A percentile compares a stretch with the other conserved stretches of the same genome.
Conservation (phyloP, 345 rosid species). For the Eucalyptus paniculata region DNA sequence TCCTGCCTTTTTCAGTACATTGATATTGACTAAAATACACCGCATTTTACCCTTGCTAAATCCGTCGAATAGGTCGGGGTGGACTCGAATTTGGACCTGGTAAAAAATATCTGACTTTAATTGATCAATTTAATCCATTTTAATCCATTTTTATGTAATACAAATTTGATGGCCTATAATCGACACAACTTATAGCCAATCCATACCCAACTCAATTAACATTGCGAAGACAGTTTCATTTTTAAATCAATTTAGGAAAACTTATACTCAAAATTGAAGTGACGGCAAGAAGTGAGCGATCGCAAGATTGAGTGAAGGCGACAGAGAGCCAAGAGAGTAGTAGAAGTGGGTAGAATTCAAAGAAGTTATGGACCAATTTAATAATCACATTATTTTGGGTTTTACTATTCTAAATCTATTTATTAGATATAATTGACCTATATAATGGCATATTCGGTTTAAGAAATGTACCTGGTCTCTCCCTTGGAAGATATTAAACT, state of each 20-base stretch:
- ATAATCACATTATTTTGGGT: fast-evolving
- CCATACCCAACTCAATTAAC: fast-evolving
- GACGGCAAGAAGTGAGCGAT: background rate
- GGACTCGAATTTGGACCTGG: fast-evolving
- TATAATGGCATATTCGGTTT: no score
- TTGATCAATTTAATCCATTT: no score
- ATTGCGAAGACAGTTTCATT: no score
- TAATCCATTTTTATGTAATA: no score
- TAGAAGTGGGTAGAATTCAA: background rate
- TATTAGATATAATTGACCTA: no score
- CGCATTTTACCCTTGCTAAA: background rate
- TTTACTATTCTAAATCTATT: background rate
- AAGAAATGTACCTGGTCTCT: no score
- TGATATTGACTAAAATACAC: background rate
- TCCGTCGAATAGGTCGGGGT: background rate
- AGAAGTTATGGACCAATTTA: background rate
- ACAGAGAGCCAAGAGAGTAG: background rate
- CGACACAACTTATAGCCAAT: fast-evolving
- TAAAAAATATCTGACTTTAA: no score
- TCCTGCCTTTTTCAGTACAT: background rate
- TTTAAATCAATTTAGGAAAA: no score
- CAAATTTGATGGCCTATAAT: fast-evolving
- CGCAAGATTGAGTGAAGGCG: fast-evolving
- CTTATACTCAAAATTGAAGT: background rate
- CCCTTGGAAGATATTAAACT: background rate